Percentiles rank a stretch among this genome's conserved stretches.
phyloP scores from a whole-genome alignment of 139 green algal species.

The Volvox africanus region DNA sequence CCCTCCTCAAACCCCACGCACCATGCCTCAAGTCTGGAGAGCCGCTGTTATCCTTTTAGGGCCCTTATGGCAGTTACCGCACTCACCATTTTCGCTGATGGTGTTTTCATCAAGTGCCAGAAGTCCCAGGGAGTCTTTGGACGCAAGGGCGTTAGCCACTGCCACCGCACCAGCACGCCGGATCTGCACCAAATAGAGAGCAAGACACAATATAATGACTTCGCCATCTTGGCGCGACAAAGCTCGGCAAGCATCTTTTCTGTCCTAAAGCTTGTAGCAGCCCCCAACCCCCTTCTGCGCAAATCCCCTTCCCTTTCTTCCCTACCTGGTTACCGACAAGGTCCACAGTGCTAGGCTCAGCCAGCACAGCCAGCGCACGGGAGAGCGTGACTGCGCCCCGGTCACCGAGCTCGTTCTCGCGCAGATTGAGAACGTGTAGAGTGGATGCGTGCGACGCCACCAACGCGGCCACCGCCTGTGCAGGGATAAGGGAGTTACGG shows the following conservation, averaged over 20 bases:
- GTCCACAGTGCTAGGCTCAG: conserved; percentile 63
- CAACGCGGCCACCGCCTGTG: conserved; percentile 64
- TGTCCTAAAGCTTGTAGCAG: not conserved
- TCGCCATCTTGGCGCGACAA: not conserved
- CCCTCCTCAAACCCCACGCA: too few species aligned
- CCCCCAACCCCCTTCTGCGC: not conserved
- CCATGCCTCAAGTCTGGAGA: too few species aligned
- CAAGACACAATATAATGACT: not conserved
- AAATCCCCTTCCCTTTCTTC: not conserved
- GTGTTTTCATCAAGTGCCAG: conserved; percentile 87
- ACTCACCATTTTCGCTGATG: conserved; percentile 73
- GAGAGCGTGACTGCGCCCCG: conserved; percentile 72
- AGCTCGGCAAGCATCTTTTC: not conserved
- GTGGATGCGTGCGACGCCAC: conserved; percentile 59
- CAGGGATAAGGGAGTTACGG: not conserved
- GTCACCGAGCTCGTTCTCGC: conserved; percentile 93
- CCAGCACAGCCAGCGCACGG: conserved; percentile 50
- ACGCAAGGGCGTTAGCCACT: conserved; percentile 61
- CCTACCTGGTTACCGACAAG: conserved; percentile 78
- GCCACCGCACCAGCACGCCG: conserved; percentile 74
- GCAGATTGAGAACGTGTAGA: conserved; percentile 79
- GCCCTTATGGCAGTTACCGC: conserved; percentile 10
- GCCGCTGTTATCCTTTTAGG: too few species aligned
- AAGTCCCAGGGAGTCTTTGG: conserved; percentile 65
- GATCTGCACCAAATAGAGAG: conserved; percentile 49